These are phyloP conservation scores for Tagetes erecta DNA, from an alignment of 129 eudicot genomes.

Conservation along the genomic window DNA sequence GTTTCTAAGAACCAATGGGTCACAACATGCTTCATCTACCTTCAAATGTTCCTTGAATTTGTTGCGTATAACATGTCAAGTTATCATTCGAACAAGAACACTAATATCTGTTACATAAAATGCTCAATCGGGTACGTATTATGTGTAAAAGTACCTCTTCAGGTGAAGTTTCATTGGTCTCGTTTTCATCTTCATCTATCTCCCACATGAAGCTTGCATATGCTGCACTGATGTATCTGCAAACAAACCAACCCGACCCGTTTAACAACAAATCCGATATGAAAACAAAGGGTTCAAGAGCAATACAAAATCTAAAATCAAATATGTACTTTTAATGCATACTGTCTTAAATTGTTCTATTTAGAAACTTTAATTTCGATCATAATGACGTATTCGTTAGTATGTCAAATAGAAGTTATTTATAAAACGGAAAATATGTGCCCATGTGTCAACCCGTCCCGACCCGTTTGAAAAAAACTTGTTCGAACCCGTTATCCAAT, in stretches of 20 bases:
- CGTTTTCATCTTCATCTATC: slow-evolving; percentile 48
- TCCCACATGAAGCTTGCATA: slow-evolving; percentile 93
- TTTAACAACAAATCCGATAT: not conserved
- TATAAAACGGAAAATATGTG: not conserved
- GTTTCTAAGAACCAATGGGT: slow-evolving; percentile 52
- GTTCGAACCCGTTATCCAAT: not conserved
- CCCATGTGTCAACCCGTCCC: not conserved
- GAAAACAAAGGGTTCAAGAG: not conserved
- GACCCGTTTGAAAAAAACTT: not conserved
- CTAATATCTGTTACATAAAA: not conserved
- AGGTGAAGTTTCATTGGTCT: slow-evolving; percentile 37
- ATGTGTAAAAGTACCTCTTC: slow-evolving; percentile 34
- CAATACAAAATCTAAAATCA: not conserved
- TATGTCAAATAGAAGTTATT: not conserved
- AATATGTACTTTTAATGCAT: not conserved
- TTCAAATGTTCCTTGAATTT: slow-evolving; percentile 22
- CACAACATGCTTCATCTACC: slow-evolving; percentile 46
- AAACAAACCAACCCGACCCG: slow-evolving; percentile 15
- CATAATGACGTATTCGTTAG: not conserved
- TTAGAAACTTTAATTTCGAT: not conserved
- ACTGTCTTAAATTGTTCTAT: not conserved
- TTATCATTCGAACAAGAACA: slow-evolving; percentile 3
- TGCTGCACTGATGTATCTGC: slow-evolving; percentile 79
- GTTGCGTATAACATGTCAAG: not conserved
- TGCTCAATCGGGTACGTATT: not conserved